Conservation (phyloP, 1,284 basidiomycete genomes). For the Leccinum laetum region DNA sequence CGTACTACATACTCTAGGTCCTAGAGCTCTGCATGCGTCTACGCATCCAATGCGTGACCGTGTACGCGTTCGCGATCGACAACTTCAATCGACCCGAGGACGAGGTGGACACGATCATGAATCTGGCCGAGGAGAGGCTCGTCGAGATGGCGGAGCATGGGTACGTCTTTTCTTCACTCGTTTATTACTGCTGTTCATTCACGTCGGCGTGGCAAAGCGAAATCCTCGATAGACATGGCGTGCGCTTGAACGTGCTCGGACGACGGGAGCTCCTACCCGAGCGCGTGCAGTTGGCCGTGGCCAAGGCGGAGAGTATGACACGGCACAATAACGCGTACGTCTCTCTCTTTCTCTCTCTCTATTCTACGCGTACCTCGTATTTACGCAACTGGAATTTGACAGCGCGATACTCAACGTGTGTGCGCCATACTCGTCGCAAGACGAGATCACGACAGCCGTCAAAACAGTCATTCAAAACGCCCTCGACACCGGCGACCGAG, state of each 20-base stretch:
- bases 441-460: conserved; percentile 89
- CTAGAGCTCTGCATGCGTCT: conserved; percentile 82
- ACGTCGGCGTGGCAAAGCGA: conserved; percentile 48
- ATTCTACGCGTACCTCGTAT: not conserved
- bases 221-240: conserved; percentile 78
- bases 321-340: conserved; percentile 61
- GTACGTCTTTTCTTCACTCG: too few species aligned
- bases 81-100: conserved; percentile 91
- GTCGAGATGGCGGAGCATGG: conserved; percentile 37
- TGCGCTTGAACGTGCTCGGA: conserved; percentile 87
- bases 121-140: conserved; percentile 38
- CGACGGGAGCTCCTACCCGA: conserved; percentile 75
- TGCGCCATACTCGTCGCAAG: conserved; percentile 91
- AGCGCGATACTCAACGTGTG: conserved; percentile 94
- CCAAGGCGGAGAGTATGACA: conserved; percentile 81
- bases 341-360: not conserved
- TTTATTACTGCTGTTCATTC: not conserved
- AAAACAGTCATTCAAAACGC: conserved; percentile 54
- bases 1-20: conserved; percentile 47
- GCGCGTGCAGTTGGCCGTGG: conserved; percentile 70
- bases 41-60: conserved; percentile 83
- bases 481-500: conserved; percentile 37
- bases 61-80: conserved; percentile 97
- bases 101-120: conserved; percentile 91
- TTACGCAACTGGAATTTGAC: not conserved